Conservation (phyloP, 2,329 filamentous ascomycete genomes). For the Pseudophaeomoniella oleicola region DNA sequence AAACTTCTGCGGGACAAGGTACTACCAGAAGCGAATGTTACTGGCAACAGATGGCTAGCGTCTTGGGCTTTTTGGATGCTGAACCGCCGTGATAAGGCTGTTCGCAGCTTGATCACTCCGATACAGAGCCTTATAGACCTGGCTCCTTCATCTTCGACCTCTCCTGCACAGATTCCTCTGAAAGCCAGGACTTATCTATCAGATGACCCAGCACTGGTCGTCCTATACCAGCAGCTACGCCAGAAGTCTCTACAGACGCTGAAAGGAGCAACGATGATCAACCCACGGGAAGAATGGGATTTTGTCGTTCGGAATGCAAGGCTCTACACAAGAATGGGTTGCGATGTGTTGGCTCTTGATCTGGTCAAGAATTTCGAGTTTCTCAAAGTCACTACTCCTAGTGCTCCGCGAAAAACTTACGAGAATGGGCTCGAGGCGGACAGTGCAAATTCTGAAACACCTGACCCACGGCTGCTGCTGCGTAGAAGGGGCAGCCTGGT, state of each 20-base stretch:
- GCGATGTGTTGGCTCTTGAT: constrained; percentile 76
- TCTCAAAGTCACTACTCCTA: constrained; percentile 8
- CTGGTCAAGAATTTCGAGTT: constrained; percentile 46
- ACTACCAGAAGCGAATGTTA: constrained; percentile 58
- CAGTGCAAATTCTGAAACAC: constrained; percentile 9
- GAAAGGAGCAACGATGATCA: constrained; percentile 63
- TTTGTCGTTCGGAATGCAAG: constrained; percentile 78
- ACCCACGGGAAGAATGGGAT: constrained; percentile 67
- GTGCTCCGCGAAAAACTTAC: constrained; percentile 13
- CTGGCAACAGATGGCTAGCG: constrained; percentile 84
- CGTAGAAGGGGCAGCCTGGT: constrained; percentile 62
- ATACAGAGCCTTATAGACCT: constrained; percentile 50
- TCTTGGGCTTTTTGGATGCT: constrained; percentile 96
- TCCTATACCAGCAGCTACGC: constrained; percentile 75
- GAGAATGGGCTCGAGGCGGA: constrained; percentile 25
- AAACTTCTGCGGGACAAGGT: constrained; percentile 68
- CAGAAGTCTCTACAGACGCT: constrained; percentile 71
- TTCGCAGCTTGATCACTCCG: constrained; percentile 67
- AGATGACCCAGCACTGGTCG: constrained; percentile 78
- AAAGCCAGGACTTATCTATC: constrained; percentile 68
- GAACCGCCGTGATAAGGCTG: constrained; percentile 65
- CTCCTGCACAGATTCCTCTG: constrained; percentile 34
- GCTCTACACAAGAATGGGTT: constrained; percentile 82
- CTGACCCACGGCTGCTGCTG: constrained; percentile 54
- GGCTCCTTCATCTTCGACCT: constrained; percentile 23